Conservation (phyloP, 352 stramenopile species). For the Globisporangium polare region DNA sequence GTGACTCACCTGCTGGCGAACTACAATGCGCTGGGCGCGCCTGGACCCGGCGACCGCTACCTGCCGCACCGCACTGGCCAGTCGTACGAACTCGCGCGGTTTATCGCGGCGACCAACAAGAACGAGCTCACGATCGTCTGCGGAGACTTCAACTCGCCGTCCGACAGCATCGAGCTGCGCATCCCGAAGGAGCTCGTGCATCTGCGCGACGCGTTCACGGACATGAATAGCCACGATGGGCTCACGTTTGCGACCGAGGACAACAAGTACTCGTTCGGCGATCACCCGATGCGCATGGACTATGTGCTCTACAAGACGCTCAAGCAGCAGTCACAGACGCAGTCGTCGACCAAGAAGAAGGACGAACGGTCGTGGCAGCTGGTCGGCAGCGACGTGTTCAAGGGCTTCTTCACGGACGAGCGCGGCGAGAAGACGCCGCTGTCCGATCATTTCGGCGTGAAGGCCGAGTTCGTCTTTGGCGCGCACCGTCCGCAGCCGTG, state of each 20-base stretch:
- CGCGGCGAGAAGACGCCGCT: constrained; percentile 58
- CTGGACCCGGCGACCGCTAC: constrained; percentile 65
- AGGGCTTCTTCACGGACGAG: constrained; percentile 67
- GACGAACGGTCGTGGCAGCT: constrained; percentile 37
- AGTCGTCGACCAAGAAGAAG: no score
- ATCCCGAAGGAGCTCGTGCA: constrained; percentile 46
- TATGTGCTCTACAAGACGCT: constrained; percentile 75
- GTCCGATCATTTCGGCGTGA: constrained; percentile 80
- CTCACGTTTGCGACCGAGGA: constrained; percentile 73
- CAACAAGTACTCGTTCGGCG: constrained; percentile 78
- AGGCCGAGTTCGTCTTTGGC: constrained; percentile 58
- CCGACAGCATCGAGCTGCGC: constrained; percentile 65
- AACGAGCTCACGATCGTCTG: constrained; percentile 61
- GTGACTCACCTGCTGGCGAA: constrained; percentile 78
- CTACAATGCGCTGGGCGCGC: constrained; percentile 68
- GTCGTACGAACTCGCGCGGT: constrained; percentile 71
- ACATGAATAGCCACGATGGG: constrained; percentile 60
- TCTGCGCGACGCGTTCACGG: constrained; percentile 66
- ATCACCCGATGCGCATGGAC: constrained; percentile 84
- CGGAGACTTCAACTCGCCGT: constrained; percentile 81
- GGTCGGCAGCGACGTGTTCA: constrained; percentile 63
- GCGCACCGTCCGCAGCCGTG: constrained; percentile 26
- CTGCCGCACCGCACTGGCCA: constrained; percentile 58
- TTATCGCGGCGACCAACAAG: constrained; percentile 54
- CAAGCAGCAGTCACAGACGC: constrained; percentile 2